Evolutionary conservation across 2,329 filamentous ascomycete species (phyloP).

Genomic region (Aspergillus neoniger): DNA sequence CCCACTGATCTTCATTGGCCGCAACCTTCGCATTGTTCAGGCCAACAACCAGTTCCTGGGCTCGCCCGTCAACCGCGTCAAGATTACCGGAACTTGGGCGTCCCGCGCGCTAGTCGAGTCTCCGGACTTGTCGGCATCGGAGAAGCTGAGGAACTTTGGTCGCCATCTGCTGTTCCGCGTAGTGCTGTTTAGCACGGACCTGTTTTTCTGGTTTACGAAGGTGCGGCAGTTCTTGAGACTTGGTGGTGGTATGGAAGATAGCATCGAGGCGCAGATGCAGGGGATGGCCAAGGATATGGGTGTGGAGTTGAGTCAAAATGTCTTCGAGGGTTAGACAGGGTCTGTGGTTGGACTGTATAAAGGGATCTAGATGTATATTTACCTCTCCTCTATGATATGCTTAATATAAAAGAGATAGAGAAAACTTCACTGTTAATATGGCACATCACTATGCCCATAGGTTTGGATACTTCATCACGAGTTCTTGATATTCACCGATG

Average conservation of each 20-base stretch:
- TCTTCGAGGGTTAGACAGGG: constrained; percentile 73
- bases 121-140: constrained; percentile 60
- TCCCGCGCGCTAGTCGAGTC: constrained; percentile 78
- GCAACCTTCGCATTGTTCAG: constrained; percentile 90
- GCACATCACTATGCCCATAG: no score
- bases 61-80: constrained; percentile 85
- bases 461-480: no score
- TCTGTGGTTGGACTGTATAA: no score
- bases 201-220: constrained; percentile 81
- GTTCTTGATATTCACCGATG: no score
- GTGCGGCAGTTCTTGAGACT: constrained; percentile 73
- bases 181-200: constrained; percentile 73
- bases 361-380: background rate
- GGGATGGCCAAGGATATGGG: constrained; percentile 88
- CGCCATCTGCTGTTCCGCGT: constrained; percentile 79
- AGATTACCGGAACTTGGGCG: constrained; percentile 92
- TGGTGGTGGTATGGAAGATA: constrained; percentile 89
- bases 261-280: constrained; percentile 84
- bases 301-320: constrained; percentile 81
- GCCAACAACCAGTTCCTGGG: constrained; percentile 90
- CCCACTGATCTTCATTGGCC: constrained; percentile 87
- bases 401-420: no score
- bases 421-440: no score
- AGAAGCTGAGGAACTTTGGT: constrained; percentile 70
- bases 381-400: background rate